Evolutionary conservation across 495 filamentous ascomycete species (phyloP).

Genomic region (Oleoguttula mirabilis): DNA sequence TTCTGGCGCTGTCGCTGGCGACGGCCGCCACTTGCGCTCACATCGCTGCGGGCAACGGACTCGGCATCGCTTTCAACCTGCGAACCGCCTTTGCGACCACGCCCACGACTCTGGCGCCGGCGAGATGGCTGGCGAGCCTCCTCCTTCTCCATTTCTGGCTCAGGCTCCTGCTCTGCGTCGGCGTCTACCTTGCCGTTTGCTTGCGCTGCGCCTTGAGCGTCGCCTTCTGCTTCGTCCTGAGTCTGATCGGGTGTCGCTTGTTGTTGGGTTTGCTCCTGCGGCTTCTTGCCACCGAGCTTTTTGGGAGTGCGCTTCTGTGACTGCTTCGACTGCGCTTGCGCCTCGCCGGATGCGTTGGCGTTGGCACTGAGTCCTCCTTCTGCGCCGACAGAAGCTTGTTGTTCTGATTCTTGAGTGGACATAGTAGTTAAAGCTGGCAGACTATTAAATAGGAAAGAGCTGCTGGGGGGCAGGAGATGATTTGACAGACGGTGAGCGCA

Average conservation of each 20-base stretch:
- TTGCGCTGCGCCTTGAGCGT: slow-evolving; percentile 25
- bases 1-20: slow-evolving; percentile 29
- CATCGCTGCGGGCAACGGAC: slow-evolving; percentile 28
- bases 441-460: background rate
- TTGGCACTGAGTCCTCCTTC: slow-evolving; percentile 26
- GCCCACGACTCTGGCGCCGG: slow-evolving; percentile 31
- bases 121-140: slow-evolving; percentile 22
- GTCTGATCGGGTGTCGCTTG: slow-evolving; percentile 31
- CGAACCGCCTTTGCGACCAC: slow-evolving; percentile 24
- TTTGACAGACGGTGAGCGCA: too few species aligned
- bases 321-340: slow-evolving; percentile 20
- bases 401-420: slow-evolving; percentile 21
- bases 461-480: background rate
- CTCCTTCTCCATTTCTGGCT: slow-evolving; percentile 22
- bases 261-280: slow-evolving; percentile 22
- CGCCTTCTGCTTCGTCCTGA: slow-evolving; percentile 22
- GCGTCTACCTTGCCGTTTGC: slow-evolving; percentile 21
- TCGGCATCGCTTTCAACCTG: slow-evolving; percentile 26
- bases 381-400: slow-evolving; percentile 27
- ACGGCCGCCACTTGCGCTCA: slow-evolving; percentile 28
- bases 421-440: too few species aligned
- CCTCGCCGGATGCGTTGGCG: slow-evolving; percentile 24
- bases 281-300: slow-evolving; percentile 31
- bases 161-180: slow-evolving; percentile 14
- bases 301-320: slow-evolving; percentile 31